Conservation (phyloP, 139 green algal species). For the Micractinium conductrix region DNA sequence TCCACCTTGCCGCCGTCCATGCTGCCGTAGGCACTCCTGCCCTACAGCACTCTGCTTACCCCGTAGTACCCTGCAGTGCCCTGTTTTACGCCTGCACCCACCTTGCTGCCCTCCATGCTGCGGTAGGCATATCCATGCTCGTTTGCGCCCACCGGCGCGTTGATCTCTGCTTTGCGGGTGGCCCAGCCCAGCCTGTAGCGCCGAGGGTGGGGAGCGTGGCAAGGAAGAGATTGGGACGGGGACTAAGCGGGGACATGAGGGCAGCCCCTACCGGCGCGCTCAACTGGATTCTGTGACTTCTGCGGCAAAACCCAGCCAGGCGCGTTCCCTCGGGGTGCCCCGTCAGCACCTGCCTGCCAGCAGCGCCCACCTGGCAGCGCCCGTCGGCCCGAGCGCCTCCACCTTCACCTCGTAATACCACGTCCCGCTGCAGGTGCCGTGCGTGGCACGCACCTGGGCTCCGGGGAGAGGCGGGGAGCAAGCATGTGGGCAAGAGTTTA, state of each 20-base stretch:
- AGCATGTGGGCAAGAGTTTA: background rate
- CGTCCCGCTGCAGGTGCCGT: slow-evolving; percentile 67
- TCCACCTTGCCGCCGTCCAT: too few relatives aligned
- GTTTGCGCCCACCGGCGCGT: slow-evolving; percentile 81
- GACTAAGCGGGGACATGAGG: too few relatives aligned
- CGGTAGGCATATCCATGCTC: slow-evolving; percentile 74
- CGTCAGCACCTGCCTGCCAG: background rate
- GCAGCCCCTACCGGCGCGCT: too few relatives aligned
- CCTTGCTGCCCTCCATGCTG: slow-evolving; percentile 77
- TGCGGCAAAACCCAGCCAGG: background rate
- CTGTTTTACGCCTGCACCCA: too few relatives aligned
- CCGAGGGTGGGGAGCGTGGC: background rate
- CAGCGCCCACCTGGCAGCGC: slow-evolving; percentile 49
- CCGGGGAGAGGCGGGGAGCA: background rate
- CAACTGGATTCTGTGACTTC: too few relatives aligned
- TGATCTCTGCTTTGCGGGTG: slow-evolving; percentile 76
- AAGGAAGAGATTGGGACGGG: background rate
- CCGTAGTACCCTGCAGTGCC: too few relatives aligned
- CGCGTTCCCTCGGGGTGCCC: background rate
- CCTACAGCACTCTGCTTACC: too few relatives aligned
- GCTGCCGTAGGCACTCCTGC: too few relatives aligned
- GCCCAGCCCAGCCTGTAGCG: slow-evolving; percentile 59
- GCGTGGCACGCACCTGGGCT: slow-evolving; percentile 63
- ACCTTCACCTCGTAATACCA: slow-evolving; percentile 85
- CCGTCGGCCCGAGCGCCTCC: slow-evolving; percentile 65